Conservation (phyloP, 1,284 basidiomycete genomes). For the Ustilago lituana region DNA sequence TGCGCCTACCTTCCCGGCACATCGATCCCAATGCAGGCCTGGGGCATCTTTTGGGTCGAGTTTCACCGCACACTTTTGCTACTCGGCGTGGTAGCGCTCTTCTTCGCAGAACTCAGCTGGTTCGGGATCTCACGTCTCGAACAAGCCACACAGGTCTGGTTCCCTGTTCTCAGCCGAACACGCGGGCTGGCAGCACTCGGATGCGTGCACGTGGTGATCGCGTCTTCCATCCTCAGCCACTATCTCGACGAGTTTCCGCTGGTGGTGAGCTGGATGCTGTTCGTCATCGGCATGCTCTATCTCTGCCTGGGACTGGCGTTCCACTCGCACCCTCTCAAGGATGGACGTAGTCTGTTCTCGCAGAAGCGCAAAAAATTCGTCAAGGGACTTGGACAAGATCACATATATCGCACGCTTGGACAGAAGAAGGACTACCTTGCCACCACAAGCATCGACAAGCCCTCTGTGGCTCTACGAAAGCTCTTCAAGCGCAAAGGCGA, state of each 20-base stretch:
- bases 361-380: constrained; percentile 11
- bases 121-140: constrained; percentile 20
- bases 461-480: neutral
- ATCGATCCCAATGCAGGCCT: constrained; percentile 50
- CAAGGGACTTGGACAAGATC: neutral
- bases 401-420: constrained; percentile 6
- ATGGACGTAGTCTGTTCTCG: constrained; percentile 22
- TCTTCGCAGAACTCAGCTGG: constrained; percentile 48
- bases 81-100: constrained; percentile 20
- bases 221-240: constrained; percentile 40
- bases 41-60: constrained; percentile 60
- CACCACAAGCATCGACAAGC: constrained; percentile 4
- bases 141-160: constrained; percentile 17
- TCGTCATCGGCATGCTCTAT: constrained; percentile 41
- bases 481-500: constrained; percentile 18
- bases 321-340: constrained; percentile 18
- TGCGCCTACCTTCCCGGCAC: constrained; percentile 54
- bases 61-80: constrained; percentile 45
- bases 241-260: constrained; percentile 49
- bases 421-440: constrained; percentile 9
- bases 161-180: constrained; percentile 41
- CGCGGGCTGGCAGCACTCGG: constrained; percentile 46
- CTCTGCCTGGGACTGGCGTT: constrained; percentile 22
- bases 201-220: constrained; percentile 39
- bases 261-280: constrained; percentile 50